Percentiles rank a stretch among this genome's conserved stretches.
phyloP scores from a whole-genome alignment of 345 rosid species.

The Microthlaspi erraticum region DNA sequence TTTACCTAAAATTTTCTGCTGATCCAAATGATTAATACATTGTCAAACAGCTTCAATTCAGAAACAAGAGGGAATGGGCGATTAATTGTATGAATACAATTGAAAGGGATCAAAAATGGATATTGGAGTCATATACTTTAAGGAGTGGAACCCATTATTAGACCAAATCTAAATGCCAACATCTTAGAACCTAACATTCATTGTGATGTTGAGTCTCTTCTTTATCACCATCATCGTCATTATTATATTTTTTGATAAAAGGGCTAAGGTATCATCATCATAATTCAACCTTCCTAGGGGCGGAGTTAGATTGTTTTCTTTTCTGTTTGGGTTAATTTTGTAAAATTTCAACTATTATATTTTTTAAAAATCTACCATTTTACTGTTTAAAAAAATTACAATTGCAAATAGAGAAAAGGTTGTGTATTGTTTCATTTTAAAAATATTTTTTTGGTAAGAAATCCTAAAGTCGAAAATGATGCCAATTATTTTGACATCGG shows the following conservation, averaged over 20 bases:
- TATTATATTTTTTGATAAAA: too few relatives aligned
- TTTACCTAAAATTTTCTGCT: neutral
- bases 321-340: neutral
- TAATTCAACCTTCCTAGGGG: constrained; percentile 26
- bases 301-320: constrained; percentile 17
- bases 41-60: constrained; percentile 27
- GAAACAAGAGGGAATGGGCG: constrained; percentile 44
- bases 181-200: constrained; percentile 36
- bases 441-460: too few relatives aligned
- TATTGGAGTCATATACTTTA: constrained; percentile 37
- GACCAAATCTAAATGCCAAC: constrained; percentile 32
- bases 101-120: constrained; percentile 27
- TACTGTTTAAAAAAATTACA: neutral
- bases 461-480: neutral
- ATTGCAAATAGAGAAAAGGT: neutral
- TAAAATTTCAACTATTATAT: neutral
- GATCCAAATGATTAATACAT: neutral
- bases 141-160: constrained; percentile 41
- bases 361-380: neutral
- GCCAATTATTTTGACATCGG: neutral
- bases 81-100: constrained; percentile 14
- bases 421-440: neutral
- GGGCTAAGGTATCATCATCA: neutral
- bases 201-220: constrained; percentile 39
- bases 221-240: constrained; percentile 4